Conservation (phyloP, 2,329 filamentous ascomycete species). For the Diaporthe sp. region DNA sequence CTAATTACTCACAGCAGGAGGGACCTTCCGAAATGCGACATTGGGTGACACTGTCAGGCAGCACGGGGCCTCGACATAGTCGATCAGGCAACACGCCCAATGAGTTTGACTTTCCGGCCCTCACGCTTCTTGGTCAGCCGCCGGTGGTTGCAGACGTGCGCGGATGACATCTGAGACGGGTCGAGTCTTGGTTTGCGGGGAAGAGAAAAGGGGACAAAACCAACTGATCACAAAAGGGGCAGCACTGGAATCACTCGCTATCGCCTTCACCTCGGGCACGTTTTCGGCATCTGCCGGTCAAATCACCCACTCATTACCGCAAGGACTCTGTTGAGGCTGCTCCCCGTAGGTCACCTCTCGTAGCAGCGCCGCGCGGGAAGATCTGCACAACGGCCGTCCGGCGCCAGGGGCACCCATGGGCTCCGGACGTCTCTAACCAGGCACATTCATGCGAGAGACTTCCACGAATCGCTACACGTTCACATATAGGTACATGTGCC, state of each 20-base stretch:
- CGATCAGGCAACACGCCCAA: slow-evolving; percentile 22
- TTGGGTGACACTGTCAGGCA: slow-evolving; percentile 28
- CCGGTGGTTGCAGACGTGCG: background rate
- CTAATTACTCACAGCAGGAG: slow-evolving; percentile 1
- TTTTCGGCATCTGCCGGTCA: slow-evolving; percentile 26
- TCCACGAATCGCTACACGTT: slow-evolving; percentile 19
- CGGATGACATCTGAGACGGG: slow-evolving; percentile 33
- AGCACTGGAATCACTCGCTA: background rate
- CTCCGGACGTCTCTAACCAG: slow-evolving; percentile 23
- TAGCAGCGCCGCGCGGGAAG: slow-evolving; percentile 11
- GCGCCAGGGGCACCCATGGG: slow-evolving; percentile 29
- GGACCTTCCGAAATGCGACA: slow-evolving; percentile 30
- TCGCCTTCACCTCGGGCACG: background rate
- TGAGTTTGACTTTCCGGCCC: slow-evolving; percentile 26
- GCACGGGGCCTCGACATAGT: slow-evolving; percentile 22
- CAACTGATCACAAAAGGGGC: slow-evolving; percentile 1
- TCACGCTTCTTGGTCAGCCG: background rate
- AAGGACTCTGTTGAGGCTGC: background rate
- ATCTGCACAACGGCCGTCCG: slow-evolving; percentile 28
- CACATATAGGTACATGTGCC: slow-evolving; percentile 16
- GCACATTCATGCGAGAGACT: slow-evolving; percentile 32
- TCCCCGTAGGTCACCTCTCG: background rate
- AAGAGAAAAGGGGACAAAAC: background rate
- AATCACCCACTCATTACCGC: too few species aligned
- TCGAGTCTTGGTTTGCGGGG: slow-evolving; percentile 30